Evolutionary conservation across 495 filamentous ascomycete species (phyloP).

Genomic region (Aspergillus homomorphus): DNA sequence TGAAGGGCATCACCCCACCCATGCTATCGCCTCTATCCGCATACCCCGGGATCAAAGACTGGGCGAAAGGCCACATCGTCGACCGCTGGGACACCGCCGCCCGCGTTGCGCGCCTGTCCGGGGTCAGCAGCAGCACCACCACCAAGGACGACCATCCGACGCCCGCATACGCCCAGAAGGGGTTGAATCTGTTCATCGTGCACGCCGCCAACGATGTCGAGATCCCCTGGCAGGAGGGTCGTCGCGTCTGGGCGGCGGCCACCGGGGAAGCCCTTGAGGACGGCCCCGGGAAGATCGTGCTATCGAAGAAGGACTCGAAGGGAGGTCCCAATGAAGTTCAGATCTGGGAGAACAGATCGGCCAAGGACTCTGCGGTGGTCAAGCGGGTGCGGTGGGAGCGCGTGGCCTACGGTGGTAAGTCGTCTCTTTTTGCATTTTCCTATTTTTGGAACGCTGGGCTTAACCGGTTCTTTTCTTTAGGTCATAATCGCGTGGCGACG

Average conservation of each 20-base stretch:
- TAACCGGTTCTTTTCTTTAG: conserved; percentile 19
- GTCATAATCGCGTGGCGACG: conserved; percentile 50
- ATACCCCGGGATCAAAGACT: conserved; percentile 51
- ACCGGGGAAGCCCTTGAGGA: conserved; percentile 46
- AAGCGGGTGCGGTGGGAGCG: conserved; percentile 50
- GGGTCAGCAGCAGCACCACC: conserved; percentile 22
- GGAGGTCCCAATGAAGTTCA: conserved; percentile 33
- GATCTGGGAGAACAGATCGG: conserved; percentile 37
- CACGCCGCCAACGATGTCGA: conserved; percentile 74
- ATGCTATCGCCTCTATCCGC: conserved; percentile 68
- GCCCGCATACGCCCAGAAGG: conserved; percentile 40
- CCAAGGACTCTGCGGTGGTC: conserved; percentile 33
- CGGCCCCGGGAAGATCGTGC: conserved; percentile 48
- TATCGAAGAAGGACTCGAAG: conserved; percentile 31
- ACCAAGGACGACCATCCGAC: conserved; percentile 21
- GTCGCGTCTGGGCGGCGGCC: conserved; percentile 50
- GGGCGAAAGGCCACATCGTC: conserved; percentile 44
- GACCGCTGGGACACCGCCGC: conserved; percentile 56
- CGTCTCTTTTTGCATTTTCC: too few relatives aligned
- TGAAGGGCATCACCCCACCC: conserved; percentile 76
- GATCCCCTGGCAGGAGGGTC: conserved; percentile 60
- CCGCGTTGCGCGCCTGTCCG: conserved; percentile 45
- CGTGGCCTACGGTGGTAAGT: conserved; percentile 48
- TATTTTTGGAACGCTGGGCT: too few relatives aligned
- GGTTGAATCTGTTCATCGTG: conserved; percentile 65